phyloP scores from a whole-genome alignment of 2,329 filamentous ascomycete genomes.

The Lecanicillium sp. region DNA sequence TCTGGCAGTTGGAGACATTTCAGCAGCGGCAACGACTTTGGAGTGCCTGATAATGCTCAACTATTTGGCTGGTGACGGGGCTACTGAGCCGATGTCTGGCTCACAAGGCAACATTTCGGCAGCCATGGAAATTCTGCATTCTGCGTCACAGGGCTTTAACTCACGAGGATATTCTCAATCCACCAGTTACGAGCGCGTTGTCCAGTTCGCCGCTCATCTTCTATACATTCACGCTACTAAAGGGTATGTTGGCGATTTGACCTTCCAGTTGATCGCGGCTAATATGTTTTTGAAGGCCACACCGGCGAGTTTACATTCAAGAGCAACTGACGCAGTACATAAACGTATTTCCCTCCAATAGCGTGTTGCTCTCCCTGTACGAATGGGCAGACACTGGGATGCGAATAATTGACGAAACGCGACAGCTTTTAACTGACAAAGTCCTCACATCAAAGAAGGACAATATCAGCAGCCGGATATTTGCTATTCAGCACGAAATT shows the following conservation, averaged over 20 bases:
- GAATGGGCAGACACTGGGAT: conserved; percentile 67
- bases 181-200: conserved; percentile 49
- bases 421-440: conserved; percentile 51
- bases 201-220: conserved; percentile 60
- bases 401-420: conserved; percentile 67
- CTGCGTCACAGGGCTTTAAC: conserved; percentile 33
- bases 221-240: conserved; percentile 57
- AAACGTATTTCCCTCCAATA: conserved; percentile 62
- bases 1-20: conserved; percentile 38
- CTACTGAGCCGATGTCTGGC: conserved; percentile 33
- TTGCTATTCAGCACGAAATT: conserved; percentile 44
- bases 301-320: conserved; percentile 59
- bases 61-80: conserved; percentile 48
- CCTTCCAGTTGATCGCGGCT: conserved; percentile 9
- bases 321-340: conserved; percentile 53
- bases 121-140: conserved; percentile 33
- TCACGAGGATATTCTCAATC: conserved; percentile 24
- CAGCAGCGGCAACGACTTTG: conserved; percentile 44
- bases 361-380: conserved; percentile 63
- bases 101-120: conserved; percentile 48
- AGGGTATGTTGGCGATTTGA: conserved; percentile 34
- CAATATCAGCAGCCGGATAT: conserved; percentile 34
- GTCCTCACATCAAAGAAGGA: conserved; percentile 32
- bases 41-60: conserved; percentile 57
- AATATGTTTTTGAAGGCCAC: conserved; percentile 40